Evolutionary conservation across 208 protist species (phyloP).

Genomic region (Acanthamoeba castellanii): DNA sequence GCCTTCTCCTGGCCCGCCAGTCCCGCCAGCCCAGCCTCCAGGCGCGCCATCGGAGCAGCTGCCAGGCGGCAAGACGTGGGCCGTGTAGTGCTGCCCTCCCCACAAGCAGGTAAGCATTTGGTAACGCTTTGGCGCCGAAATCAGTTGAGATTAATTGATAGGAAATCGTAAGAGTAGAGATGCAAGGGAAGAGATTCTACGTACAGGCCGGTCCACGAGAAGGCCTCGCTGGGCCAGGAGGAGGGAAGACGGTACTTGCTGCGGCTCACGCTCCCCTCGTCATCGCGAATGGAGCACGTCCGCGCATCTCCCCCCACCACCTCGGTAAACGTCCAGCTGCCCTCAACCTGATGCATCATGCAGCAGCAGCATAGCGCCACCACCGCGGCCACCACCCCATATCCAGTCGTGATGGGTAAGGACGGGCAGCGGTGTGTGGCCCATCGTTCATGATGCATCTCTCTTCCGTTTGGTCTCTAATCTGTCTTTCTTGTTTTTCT

Average conservation of each 20-base stretch:
- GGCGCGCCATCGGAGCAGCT: neutral
- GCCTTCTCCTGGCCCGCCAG: slow-evolving; percentile 6
- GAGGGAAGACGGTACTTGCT: neutral
- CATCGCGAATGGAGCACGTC: neutral
- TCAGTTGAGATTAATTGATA: too few species aligned
- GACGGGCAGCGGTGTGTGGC: too few species aligned
- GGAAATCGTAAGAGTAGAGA: too few species aligned
- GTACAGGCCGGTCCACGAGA: too few species aligned
- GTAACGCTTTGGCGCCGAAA: too few species aligned
- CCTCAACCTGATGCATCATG: neutral
- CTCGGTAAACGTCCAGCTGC: slow-evolving; percentile 26
- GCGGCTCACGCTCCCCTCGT: neutral
- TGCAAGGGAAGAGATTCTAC: too few species aligned
- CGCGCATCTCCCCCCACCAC: neutral
- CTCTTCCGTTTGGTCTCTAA: too few species aligned
- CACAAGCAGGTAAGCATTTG: neutral
- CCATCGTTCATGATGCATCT: too few species aligned
- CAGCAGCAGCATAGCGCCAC: neutral
- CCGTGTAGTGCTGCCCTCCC: neutral
- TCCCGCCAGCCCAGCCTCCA: neutral
- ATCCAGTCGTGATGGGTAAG: too few species aligned
- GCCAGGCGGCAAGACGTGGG: neutral
- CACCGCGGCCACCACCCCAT: neutral
- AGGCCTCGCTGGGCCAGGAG: too few species aligned
- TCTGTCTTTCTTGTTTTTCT: neutral